Evolutionary conservation across 148 eudicot genomes (phyloP).

Genomic region (Talinum fruticosum): DNA sequence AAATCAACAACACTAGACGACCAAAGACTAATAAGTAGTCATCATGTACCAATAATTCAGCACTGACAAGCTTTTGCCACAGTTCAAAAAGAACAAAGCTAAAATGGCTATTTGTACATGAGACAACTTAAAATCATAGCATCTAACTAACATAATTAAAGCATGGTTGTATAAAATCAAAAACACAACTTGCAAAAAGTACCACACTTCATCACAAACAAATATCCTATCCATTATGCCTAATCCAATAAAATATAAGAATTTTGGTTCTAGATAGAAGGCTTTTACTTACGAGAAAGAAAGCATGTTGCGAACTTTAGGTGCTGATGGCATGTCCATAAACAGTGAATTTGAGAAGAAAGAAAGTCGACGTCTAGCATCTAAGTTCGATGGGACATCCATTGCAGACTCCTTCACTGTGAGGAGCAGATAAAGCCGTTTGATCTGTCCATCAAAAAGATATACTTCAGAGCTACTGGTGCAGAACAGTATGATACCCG

Average conservation of each 20-base stretch:
- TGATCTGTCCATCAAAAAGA: conserved; percentile 52
- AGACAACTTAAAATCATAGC: neutral
- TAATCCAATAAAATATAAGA: neutral
- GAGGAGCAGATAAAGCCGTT: conserved; percentile 74
- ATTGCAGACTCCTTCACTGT: conserved; percentile 98
- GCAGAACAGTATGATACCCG: neutral
- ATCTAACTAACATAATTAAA: neutral
- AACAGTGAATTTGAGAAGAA: conserved; percentile 95
- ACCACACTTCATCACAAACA: neutral
- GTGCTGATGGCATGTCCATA: conserved; percentile 96
- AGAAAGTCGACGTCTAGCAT: conserved; percentile 93
- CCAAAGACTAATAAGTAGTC: neutral
- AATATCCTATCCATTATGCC: neutral
- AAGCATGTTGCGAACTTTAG: conserved; percentile 98
- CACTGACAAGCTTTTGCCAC: neutral
- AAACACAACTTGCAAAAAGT: neutral
- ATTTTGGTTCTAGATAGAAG: neutral
- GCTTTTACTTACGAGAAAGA: conserved; percentile 81
- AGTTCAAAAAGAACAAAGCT: neutral
- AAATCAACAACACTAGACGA: neutral
- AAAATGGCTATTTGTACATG: neutral
- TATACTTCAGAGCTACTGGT: conserved; percentile 7
- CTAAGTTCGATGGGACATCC: conserved; percentile 97
- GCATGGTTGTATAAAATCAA: neutral
- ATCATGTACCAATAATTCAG: neutral